These are phyloP conservation scores for Chlorella sp. DNA, from an alignment of 139 green algal species.

Conservation along the genomic window DNA sequence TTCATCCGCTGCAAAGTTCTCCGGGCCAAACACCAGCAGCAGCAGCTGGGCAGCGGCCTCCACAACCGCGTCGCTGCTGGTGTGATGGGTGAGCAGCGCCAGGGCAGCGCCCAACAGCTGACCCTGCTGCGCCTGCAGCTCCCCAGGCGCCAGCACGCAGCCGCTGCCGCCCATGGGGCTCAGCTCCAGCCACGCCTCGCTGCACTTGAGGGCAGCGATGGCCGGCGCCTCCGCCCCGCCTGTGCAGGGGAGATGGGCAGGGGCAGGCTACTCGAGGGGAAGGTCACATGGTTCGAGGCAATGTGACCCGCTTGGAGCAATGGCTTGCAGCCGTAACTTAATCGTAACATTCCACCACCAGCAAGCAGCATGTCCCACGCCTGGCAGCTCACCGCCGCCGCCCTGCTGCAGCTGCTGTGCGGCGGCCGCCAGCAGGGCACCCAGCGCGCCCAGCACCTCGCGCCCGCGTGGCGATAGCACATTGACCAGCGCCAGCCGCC, in stretches of 20 bases:
- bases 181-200: slow-evolving; percentile 54
- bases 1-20: slow-evolving; percentile 30
- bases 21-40: slow-evolving; percentile 52
- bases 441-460: slow-evolving; percentile 36
- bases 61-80: slow-evolving; percentile 16
- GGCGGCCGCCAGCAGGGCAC: slow-evolving; percentile 10
- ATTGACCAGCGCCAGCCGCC: slow-evolving; percentile 26
- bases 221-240: neutral
- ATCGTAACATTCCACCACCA: no score
- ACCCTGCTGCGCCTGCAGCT: slow-evolving; percentile 36
- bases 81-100: slow-evolving; percentile 21
- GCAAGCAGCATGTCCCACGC: neutral
- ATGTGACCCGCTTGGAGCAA: no score
- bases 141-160: slow-evolving; percentile 27
- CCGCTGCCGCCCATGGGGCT: slow-evolving; percentile 33
- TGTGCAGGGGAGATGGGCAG: neutral
- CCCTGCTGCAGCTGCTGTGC: neutral
- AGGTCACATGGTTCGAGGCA: no score
- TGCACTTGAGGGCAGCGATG: slow-evolving; percentile 41
- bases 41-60: slow-evolving; percentile 44
- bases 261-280: no score
- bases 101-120: slow-evolving; percentile 45
- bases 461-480: slow-evolving; percentile 21
- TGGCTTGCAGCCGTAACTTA: no score
- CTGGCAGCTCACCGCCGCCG: neutral